Evolutionary conservation across 257 asterid genomes (phyloP), one percentile per base, ranked within the genome.

Genomic region (Gentiana macrophylla): DNA sequence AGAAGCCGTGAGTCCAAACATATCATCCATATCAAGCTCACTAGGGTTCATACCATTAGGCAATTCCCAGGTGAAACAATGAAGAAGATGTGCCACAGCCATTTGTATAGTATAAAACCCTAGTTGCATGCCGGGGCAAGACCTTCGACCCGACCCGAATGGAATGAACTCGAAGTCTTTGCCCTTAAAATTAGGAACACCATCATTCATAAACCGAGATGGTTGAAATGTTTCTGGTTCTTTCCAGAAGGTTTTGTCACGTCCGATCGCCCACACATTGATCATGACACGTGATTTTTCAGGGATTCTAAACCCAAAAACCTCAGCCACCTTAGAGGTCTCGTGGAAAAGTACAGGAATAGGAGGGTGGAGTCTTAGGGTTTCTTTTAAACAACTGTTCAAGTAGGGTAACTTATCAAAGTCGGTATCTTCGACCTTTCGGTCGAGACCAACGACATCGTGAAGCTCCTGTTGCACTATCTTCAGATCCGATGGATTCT

Each of bases 311-410:
- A 70, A 62, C 41, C 78, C 80, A 35, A 70, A 57, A 32, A 80
- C 7, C 55, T 57, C 67, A 8, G 63, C 63, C 36, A 52, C 80
- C 4, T 61, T 51, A 55, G 73, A 32, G 24, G 80, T 60, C 62
- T 73, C 77, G 65, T 77, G 80, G 70, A 74, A 74, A 69, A 77
- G 75, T 66, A 75, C 58, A n/a, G 86, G 81, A 62, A 74, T 77
- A 9, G 83, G 79, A 8, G 86, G 79, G 70, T 77, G 86, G 66
- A 77, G 80, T 46, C 86, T 74, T 66, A 80, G 79, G 70, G 24
- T 24, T 24, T 24, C 24, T 35, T 77, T 80, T 0, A 69, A 53
- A 59, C 77, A 68, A 54, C 80, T 71, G 0, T 67, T 68, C 49
- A 80, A 73, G 62, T 62, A 77, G 1, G 63, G 68, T 1, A 80